phyloP scores from a whole-genome alignment of 2,329 filamentous ascomycete species.

The Fusarium udum region DNA sequence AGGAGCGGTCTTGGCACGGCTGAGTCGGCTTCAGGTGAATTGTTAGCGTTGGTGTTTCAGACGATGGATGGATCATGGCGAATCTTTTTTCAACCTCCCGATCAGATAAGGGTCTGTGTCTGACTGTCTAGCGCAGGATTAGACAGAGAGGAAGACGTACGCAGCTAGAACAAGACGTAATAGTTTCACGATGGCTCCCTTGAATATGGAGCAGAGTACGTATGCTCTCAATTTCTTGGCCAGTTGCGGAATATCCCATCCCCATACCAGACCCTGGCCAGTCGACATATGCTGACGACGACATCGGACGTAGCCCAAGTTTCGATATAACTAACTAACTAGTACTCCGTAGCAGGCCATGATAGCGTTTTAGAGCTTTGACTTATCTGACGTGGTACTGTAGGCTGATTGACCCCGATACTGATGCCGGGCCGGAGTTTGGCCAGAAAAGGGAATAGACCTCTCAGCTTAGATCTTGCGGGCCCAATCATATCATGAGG shows the following conservation, averaged over 20 bases:
- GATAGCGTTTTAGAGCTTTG: conserved; percentile 22
- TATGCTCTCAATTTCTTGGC: conserved; percentile 11
- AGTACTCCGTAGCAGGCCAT: not conserved
- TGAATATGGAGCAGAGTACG: conserved; percentile 22
- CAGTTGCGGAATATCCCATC: conserved; percentile 1
- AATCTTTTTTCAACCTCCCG: not conserved
- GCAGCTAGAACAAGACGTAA: conserved; percentile 18
- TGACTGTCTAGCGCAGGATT: not conserved
- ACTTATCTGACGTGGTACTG: not conserved
- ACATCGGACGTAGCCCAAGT: conserved; percentile 6
- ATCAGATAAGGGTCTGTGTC: conserved; percentile 12
- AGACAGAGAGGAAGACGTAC: conserved; percentile 12
- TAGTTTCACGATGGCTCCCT: conserved; percentile 23
- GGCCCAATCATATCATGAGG: conserved; percentile 11
- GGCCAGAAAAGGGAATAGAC: conserved; percentile 15
- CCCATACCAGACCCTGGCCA: conserved; percentile 10
- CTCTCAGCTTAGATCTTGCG: not conserved
- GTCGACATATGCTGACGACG: conserved; percentile 20
- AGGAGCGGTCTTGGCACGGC: conserved; percentile 25
- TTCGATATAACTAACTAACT: not conserved
- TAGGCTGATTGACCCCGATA: not conserved
- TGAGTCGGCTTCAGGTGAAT: conserved; percentile 12
- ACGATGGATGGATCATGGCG: not conserved
- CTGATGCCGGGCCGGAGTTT: not conserved
- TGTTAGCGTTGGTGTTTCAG: conserved; percentile 15